phyloP scores from a whole-genome alignment of 345 rosid species.

The Gossypium stocksii region DNA sequence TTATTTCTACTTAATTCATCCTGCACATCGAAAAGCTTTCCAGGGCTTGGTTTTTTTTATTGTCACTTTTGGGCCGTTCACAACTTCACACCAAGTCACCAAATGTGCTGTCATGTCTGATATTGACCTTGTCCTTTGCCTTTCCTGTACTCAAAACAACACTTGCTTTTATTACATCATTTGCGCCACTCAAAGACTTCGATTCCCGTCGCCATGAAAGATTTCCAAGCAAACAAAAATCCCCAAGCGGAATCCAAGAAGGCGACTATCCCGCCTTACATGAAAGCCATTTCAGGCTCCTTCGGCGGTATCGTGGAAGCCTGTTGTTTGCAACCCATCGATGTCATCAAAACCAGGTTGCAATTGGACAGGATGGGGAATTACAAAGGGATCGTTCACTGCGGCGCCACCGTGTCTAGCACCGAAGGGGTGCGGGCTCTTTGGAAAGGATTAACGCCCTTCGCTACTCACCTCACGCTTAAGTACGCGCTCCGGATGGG shows the following conservation, averaged over 20 bases:
- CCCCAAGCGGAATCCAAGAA: not conserved
- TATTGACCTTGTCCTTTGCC: no score
- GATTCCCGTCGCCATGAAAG: not conserved
- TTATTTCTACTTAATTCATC: no score
- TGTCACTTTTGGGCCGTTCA: no score
- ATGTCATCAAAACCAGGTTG: constrained; percentile 86
- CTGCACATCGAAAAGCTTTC: no score
- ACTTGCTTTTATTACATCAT: no score
- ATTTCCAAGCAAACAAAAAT: not conserved
- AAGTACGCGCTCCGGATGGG: constrained; percentile 93
- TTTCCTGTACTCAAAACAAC: no score
- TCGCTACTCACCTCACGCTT: constrained; percentile 88
- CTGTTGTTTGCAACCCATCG: constrained; percentile 85
- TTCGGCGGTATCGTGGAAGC: constrained; percentile 89
- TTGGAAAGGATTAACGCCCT: constrained; percentile 96
- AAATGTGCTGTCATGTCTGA: no score
- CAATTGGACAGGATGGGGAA: constrained; percentile 73
- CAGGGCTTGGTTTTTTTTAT: no score
- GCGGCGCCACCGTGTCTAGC: constrained; percentile 62
- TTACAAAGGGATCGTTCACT: constrained; percentile 77
- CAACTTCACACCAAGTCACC: no score
- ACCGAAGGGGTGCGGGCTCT: constrained; percentile 87
- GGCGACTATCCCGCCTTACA: constrained; percentile 54
- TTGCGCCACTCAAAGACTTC: no score
- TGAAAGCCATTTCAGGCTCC: constrained; percentile 93